phyloP scores from a whole-genome alignment of 2,329 filamentous ascomycete species.

The Dissoconium aciculare region DNA sequence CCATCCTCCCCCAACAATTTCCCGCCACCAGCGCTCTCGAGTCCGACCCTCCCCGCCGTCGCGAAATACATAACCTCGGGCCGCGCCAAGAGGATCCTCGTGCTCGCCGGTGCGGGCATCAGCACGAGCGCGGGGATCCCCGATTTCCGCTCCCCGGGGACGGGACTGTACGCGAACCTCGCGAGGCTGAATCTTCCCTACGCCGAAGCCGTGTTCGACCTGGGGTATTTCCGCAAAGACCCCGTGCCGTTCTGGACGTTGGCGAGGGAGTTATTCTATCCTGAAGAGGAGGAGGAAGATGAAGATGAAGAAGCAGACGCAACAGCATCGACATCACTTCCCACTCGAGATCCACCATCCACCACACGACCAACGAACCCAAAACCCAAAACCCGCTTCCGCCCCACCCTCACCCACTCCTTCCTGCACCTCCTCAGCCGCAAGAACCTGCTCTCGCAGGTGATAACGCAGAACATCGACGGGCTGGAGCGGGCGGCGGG shows the following conservation, averaged over 20 bases:
- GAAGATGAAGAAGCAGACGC: too few species aligned
- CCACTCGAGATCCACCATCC: not conserved
- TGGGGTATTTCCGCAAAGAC: conserved; percentile 70
- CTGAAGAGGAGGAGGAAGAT: too few species aligned
- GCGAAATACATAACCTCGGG: conserved; percentile 68
- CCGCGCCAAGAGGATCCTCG: conserved; percentile 49
- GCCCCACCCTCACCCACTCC: conserved; percentile 76
- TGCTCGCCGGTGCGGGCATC: conserved; percentile 85
- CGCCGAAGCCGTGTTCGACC: conserved; percentile 88
- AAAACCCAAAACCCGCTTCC: conserved; percentile 56
- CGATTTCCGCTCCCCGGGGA: conserved; percentile 86
- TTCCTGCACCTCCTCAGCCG: conserved; percentile 72
- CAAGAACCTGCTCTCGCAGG: conserved; percentile 64
- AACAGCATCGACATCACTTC: not conserved
- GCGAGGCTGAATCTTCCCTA: conserved; percentile 72
- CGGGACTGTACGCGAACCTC: conserved; percentile 86
- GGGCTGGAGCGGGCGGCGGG: conserved; percentile 81
- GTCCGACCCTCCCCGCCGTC: conserved; percentile 56
- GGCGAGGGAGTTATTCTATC: conserved; percentile 82
- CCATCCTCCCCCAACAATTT: too few species aligned
- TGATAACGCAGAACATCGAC: conserved; percentile 97
- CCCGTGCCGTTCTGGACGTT: conserved; percentile 85
- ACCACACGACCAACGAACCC: too few species aligned
- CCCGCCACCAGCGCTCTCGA: conserved; percentile 48
- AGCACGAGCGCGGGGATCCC: conserved; percentile 63